Conservation (phyloP, 208 protist species). For the Lotmaria passim region DNA sequence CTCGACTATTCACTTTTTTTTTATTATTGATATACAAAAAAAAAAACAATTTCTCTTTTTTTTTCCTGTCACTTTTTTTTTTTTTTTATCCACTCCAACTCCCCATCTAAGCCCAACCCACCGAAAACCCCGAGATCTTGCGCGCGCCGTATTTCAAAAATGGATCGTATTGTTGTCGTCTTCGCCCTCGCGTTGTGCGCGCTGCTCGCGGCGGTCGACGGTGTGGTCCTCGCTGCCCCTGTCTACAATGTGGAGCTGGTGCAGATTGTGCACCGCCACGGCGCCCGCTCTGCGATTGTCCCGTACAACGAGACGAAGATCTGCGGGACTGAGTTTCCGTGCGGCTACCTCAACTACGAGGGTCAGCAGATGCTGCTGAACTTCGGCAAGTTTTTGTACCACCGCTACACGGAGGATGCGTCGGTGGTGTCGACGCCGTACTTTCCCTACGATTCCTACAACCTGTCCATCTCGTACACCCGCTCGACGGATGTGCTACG, state of each 20-base stretch:
- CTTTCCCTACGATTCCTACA: slow-evolving; percentile 48
- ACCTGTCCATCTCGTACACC: slow-evolving; percentile 52
- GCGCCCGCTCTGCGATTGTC: slow-evolving; percentile 42
- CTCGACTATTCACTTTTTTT: neutral
- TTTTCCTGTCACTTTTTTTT: slow-evolving; percentile 2
- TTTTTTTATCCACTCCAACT: neutral
- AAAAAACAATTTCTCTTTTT: too few species aligned
- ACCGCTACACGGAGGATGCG: slow-evolving; percentile 43
- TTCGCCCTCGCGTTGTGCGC: slow-evolving; percentile 40
- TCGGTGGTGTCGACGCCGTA: slow-evolving; percentile 27
- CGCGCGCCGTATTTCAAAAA: neutral
- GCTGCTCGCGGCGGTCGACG: slow-evolving; percentile 28
- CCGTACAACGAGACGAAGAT: slow-evolving; percentile 45
- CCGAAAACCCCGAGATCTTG: neutral
- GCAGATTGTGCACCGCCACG: slow-evolving; percentile 70
- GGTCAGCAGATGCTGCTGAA: slow-evolving; percentile 51
- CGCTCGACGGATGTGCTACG: slow-evolving; percentile 64
- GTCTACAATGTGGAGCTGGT: slow-evolving; percentile 43
- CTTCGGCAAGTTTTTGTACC: slow-evolving; percentile 46
- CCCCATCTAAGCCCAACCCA: neutral
- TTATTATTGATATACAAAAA: too few species aligned
- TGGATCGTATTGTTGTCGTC: neutral
- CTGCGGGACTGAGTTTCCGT: slow-evolving; percentile 50
- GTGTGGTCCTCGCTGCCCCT: slow-evolving; percentile 14
- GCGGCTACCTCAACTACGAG: slow-evolving; percentile 51